Base-by-base conservation (phyloP, 768 basidiomycete species). In the Russula griseocarnosa region DNA sequence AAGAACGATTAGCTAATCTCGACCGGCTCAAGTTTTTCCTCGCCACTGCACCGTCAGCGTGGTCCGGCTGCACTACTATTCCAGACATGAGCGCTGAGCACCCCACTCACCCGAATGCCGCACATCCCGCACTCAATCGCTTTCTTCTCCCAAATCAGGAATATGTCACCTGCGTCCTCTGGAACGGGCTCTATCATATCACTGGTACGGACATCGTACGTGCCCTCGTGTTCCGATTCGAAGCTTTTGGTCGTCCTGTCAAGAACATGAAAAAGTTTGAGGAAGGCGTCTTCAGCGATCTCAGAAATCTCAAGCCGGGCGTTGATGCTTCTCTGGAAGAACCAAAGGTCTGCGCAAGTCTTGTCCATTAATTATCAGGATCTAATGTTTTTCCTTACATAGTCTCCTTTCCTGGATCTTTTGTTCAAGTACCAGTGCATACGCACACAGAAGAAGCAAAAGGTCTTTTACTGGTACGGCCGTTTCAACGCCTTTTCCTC, bases 351-450 rank as follows among this genome's bases (percentile, higher is more conserved):
- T 47, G 62, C 63, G 50, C 55, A 58, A 57, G 51, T 55, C 60
- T 60, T 51, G 5, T 16, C 30, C 3, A 5, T 26, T 30, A 24
- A 20, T 28, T 11, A 52, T 50, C 46, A 38, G 3, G 56, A 40
- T 51, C 70, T 72, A 63, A 60, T 66, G 40, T 26, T 9, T 61
- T 54, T n/a, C 36, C 36, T 52, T n/a, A n/a, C 38, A 50, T 71
- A 96, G 94, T 91, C 92, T 52, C 88, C 90, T 0, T 95, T 98
- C 77, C 80, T 98, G 20, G 95, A 98, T 70, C 81, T 95, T 30
- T 77, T 98, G 11, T 97, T 97, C 84, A 94, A 95, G 74, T 94
- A 91, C 70, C 93, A 95, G 73, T 96, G 94, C 73, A 97, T 98
- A 69, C 86, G 95, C 44, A 98, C 95, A 1, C 95, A 98, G 74